Conservation (phyloP, 495 filamentous ascomycete species). For the Neurospora sp. region DNA sequence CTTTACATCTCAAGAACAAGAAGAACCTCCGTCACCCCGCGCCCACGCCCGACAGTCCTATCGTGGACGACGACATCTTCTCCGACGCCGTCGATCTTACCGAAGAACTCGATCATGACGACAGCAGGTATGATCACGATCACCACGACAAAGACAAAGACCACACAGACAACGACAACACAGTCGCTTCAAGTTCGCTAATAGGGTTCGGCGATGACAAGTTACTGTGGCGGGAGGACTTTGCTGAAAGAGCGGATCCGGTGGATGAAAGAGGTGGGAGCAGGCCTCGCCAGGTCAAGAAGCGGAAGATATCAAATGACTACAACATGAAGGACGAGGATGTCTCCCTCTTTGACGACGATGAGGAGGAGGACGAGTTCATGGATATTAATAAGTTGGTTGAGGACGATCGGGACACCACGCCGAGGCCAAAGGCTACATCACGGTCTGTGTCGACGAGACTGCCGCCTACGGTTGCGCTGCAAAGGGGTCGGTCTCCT, state of each 20-base stretch:
- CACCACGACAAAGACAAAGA: conserved; percentile 7
- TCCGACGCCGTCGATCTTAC: conserved; percentile 64
- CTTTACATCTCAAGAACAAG: background rate
- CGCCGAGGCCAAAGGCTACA: background rate
- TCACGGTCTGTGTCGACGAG: background rate
- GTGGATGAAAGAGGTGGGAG: background rate
- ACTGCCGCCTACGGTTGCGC: background rate
- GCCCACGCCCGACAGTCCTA: background rate
- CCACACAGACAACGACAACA: background rate
- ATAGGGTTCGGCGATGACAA: conserved; percentile 31
- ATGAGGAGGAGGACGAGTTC: conserved; percentile 22
- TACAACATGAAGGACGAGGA: background rate
- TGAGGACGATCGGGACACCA: background rate
- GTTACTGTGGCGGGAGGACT: conserved; percentile 51
- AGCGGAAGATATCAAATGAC: conserved; percentile 55
- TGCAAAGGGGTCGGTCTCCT: background rate
- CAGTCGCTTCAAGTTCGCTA: conserved; percentile 31
- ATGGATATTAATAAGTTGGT: conserved; percentile 24
- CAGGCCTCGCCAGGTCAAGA: background rate
- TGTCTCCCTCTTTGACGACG: background rate
- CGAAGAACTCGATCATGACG: conserved; percentile 35
- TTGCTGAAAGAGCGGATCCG: conserved; percentile 25
- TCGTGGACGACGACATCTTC: conserved; percentile 19
- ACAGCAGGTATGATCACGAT: conserved; percentile 3
- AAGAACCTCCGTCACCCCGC: background rate